Evolutionary conservation across 2,329 filamentous ascomycete species (phyloP).

Genomic region (Ceratocystis harringtonii): DNA sequence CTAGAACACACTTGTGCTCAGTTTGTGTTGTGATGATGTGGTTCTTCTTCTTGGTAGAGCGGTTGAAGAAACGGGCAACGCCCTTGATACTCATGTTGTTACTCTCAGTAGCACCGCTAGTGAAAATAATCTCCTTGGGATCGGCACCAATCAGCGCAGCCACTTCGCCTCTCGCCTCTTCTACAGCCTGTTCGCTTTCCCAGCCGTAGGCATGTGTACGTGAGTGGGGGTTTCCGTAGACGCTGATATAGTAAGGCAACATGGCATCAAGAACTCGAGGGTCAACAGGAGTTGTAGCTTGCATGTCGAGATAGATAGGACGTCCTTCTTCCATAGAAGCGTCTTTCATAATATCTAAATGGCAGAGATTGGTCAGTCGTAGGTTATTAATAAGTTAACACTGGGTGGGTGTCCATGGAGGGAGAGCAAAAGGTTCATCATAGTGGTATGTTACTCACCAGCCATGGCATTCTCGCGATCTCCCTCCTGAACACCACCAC

Average conservation of each 20-base stretch:
- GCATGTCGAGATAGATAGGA: constrained; percentile 96
- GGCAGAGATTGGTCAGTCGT: background rate
- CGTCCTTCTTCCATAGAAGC: constrained; percentile 85
- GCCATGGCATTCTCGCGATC: constrained; percentile 16
- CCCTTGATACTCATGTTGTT: constrained; percentile 99
- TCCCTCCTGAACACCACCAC: constrained; percentile 12
- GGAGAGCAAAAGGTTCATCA: constrained; percentile 18
- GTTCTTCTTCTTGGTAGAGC: constrained; percentile 91
- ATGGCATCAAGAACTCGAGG: constrained; percentile 91
- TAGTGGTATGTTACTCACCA: constrained; percentile 13
- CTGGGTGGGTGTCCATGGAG: constrained; percentile 19
- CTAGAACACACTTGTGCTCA: constrained; percentile 96
- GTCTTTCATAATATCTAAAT: constrained; percentile 64
- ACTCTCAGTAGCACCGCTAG: constrained; percentile 91
- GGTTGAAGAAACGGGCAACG: constrained; percentile 86
- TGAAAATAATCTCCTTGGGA: constrained; percentile 97
- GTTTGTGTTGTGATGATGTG: constrained; percentile 96
- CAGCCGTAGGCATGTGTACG: constrained; percentile 96
- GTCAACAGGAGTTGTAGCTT: constrained; percentile 90
- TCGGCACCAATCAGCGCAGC: constrained; percentile 84
- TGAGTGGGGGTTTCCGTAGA: constrained; percentile 95
- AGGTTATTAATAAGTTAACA: background rate
- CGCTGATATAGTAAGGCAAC: constrained; percentile 83
- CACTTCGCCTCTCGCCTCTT: constrained; percentile 70
- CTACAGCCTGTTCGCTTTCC: constrained; percentile 91